phyloP scores from a whole-genome alignment of 371 early-diverging fungal species.

The Blakeslea trispora region DNA sequence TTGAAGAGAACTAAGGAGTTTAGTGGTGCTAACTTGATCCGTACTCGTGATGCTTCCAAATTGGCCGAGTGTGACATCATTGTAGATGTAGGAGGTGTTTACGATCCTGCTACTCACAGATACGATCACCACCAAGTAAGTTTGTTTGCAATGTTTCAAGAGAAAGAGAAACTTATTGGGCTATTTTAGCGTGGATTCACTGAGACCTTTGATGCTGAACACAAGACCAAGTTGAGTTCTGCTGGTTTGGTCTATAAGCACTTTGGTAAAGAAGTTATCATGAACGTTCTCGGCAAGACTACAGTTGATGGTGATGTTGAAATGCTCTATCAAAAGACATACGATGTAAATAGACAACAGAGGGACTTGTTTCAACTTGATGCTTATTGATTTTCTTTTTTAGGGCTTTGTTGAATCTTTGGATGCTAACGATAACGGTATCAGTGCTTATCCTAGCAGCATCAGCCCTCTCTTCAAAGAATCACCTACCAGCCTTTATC shows the following conservation, averaged over 20 bases:
- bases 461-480: constrained; percentile 82
- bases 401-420: constrained; percentile 76
- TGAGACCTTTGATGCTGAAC: constrained; percentile 83
- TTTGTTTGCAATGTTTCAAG: too few species aligned
- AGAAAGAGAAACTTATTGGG: too few species aligned
- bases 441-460: constrained; percentile 79
- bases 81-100: constrained; percentile 98
- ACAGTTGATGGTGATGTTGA: constrained; percentile 61
- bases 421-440: constrained; percentile 89
- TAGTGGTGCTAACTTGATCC: constrained; percentile 71
- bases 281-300: constrained; percentile 54
- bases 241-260: constrained; percentile 95
- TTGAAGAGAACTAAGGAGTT: constrained; percentile 73
- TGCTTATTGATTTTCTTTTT: background rate
- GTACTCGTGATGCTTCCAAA: constrained; percentile 86
- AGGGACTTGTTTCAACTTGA: too few species aligned
- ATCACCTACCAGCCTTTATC: constrained; percentile 71
- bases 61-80: constrained; percentile 87
- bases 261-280: constrained; percentile 84
- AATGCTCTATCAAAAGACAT: constrained; percentile 76
- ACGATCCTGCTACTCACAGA: constrained; percentile 75
- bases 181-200: constrained; percentile 89
- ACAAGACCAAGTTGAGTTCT: constrained; percentile 87
- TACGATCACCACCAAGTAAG: constrained; percentile 96
- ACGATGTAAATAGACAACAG: constrained; percentile 54